Evolutionary conservation across 192 early-diverging fungal genomes (phyloP), one percentile per base, ranked within the genome.

Genomic region (Coemansia sp.): DNA sequence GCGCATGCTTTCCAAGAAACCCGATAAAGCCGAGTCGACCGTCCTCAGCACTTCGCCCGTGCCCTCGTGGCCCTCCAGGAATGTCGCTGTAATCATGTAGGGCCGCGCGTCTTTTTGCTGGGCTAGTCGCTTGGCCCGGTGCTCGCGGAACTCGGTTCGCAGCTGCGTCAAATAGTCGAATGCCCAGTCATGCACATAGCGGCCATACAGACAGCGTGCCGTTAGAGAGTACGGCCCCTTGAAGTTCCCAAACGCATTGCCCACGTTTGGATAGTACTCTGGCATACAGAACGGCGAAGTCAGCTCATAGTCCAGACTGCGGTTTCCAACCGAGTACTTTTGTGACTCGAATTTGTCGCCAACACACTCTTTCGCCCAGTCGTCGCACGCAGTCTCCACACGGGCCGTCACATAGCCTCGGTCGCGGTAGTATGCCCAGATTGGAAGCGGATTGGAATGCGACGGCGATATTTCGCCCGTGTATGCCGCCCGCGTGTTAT

Each of bases 351-450:
- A 75, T 11, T 68, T 62, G n/a, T 25, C 3, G 6, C 74, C 76
- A 10, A 62, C 62, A 43, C 78, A 87, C 20, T 80, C 73, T 12
- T 71, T 73, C 31, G 77, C 70, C 85, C 86, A 87, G 67, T 85
- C 83, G 6, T 85, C 75, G 27, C 86, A 87, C 2, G 76, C 71
- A 27, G 82, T 72, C 54, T 87, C 83, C 7, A 85, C 65, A 0
- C 83, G 74, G 11, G 83, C 76, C 0, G 86, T 85, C 25, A 87
- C 77, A 32, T 85, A 87, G 0, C 86, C 86, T 2, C 75, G 80
- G 40, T 87, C 84, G 24, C 79, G 62, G 49, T 78, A 87, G 43
- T 87, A 73, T 32, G 84, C 86, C 86, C 86, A 87, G 46, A 87
- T 77, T 0, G 86, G 86, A 6, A 80, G 64, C 17, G 69, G 49